Base-by-base conservation (phyloP, 768 basidiomycete species). In the Leccinum uliginosum region DNA sequence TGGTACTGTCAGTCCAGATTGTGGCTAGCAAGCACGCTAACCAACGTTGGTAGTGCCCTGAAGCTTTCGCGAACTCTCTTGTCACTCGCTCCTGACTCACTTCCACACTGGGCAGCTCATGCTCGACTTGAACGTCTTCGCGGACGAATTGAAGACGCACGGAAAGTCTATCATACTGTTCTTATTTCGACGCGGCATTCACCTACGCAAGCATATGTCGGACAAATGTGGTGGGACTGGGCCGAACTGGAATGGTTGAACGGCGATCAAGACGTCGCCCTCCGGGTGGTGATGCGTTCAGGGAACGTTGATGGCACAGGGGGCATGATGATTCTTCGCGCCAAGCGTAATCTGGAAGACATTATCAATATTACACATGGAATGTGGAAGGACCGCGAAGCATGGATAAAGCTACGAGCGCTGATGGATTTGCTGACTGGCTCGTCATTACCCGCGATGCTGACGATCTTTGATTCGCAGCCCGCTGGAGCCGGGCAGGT, bases 191-290 rank as follows among this genome's bases (percentile, higher is more conserved):
- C 82, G 2, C 72, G 76, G 3, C 71, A 74, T 24, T 51, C 70
- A 15, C 64, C 70, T 6, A 70, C 67, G 11, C 70, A 73, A 30
- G 65, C 66, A 5, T 79, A 75, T 30, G 65, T 72, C 15, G 74
- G 78, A 21, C 69, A 68, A 55, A 66, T 93, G 58, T 93, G 87
- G 87, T 91, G 85, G 84, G 82, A 86, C 62, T 93, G 89, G 88
- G 87, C 85, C 1, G 86, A 93, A 63, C 80, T 90, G 79, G 90
- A 91, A 69, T 93, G 91, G 91, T 67, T 90, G 11, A 68, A 74
- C 14, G 80, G 83, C 1, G 62, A 78, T 30, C 65, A 74, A 19
- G 78, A 82, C 30, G 75, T 78, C 32, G 79, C 85, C 14, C 67
- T 83, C 35, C 72, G 77, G 34, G 76, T 87, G 30, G 75, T 85